Percentiles rank a stretch among this genome's conserved stretches.
Conservation (phyloP, 2,329 filamentous ascomycete genomes). For the Tolypocladium endophyticum region DNA sequence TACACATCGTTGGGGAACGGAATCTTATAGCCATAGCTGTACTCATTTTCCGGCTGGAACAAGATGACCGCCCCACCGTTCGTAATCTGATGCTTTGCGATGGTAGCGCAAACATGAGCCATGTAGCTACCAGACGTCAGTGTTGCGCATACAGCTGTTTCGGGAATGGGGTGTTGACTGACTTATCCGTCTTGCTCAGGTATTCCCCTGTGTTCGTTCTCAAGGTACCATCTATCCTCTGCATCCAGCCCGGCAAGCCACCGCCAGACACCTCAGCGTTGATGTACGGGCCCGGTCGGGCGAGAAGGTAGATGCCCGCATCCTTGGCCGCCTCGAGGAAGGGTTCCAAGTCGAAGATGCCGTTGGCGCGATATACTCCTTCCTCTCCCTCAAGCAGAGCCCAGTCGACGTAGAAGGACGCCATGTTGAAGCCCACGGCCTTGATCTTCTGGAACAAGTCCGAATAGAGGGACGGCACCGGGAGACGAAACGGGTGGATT, state of each 20-base stretch:
- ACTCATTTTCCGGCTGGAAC: conserved; percentile 76
- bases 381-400: conserved; percentile 63
- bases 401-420: conserved; percentile 76
- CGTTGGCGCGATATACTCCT: conserved; percentile 59
- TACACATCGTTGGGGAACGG: conserved; percentile 57
- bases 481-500: conserved; percentile 54
- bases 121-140: conserved; percentile 38
- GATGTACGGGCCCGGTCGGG: conserved; percentile 63
- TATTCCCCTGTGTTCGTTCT: conserved; percentile 53
- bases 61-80: conserved; percentile 73
- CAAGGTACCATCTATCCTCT: conserved; percentile 53
- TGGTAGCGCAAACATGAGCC: conserved; percentile 48
- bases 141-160: neutral
- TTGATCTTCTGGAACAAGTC: conserved; percentile 79
- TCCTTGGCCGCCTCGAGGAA: conserved; percentile 67
- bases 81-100: conserved; percentile 70
- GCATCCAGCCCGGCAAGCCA: conserved; percentile 72
- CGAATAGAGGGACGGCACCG: conserved; percentile 40
- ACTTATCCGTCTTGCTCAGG: conserved; percentile 57
- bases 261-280: conserved; percentile 70
- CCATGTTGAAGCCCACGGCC: conserved; percentile 66
- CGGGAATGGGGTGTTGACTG: conserved; percentile 8
- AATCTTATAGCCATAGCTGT: conserved; percentile 41
- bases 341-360: conserved; percentile 60
- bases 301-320: conserved; percentile 68